phyloP scores from a whole-genome alignment of 345 rosid genomes.

The Cardiospermum halicacabum region DNA sequence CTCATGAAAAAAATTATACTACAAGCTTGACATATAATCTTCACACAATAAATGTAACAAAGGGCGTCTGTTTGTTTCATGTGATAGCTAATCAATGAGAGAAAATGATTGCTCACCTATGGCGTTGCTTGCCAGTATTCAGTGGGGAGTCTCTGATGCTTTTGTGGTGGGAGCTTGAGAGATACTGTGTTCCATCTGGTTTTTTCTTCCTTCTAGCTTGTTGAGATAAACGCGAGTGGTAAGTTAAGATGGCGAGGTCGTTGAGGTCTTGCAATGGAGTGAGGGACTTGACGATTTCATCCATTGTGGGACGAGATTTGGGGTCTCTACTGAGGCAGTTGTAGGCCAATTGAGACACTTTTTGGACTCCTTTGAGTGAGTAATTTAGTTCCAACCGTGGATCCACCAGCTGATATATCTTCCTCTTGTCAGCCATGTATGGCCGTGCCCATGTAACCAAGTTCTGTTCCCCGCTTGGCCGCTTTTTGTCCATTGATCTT shows the following conservation, averaged over 20 bases:
- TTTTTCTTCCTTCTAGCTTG: constrained; percentile 68
- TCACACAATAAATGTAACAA: constrained; percentile 18
- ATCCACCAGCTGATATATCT: constrained; percentile 69
- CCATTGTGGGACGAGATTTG: constrained; percentile 69
- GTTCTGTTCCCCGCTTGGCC: constrained; percentile 83
- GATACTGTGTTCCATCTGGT: constrained; percentile 40
- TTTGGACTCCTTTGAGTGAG: constrained; percentile 73
- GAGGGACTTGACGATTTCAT: constrained; percentile 57
- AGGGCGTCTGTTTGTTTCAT: constrained; percentile 25
- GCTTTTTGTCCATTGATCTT: constrained; percentile 95
- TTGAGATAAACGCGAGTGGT: constrained; percentile 53
- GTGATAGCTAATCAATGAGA: constrained; percentile 24
- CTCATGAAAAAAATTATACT: constrained; percentile 19
- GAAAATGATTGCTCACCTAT: constrained; percentile 25
- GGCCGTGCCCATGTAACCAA: constrained; percentile 93
- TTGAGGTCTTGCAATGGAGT: constrained; percentile 60
- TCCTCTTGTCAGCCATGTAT: constrained; percentile 74
- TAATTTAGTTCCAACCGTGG: constrained; percentile 86
- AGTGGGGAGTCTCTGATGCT: constrained; percentile 50
- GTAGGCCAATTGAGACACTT: constrained; percentile 61
- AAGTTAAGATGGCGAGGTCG: constrained; percentile 61
- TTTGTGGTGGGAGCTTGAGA: constrained; percentile 29
- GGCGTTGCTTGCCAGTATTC: constrained; percentile 50
- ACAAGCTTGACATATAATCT: constrained; percentile 28
- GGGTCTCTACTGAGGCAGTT: constrained; percentile 68